Percentiles rank a stretch among this genome's conserved stretches.
phyloP scores from a whole-genome alignment of 202 grass and related monocot genomes.

The Miscanthus sacchariflorus region DNA sequence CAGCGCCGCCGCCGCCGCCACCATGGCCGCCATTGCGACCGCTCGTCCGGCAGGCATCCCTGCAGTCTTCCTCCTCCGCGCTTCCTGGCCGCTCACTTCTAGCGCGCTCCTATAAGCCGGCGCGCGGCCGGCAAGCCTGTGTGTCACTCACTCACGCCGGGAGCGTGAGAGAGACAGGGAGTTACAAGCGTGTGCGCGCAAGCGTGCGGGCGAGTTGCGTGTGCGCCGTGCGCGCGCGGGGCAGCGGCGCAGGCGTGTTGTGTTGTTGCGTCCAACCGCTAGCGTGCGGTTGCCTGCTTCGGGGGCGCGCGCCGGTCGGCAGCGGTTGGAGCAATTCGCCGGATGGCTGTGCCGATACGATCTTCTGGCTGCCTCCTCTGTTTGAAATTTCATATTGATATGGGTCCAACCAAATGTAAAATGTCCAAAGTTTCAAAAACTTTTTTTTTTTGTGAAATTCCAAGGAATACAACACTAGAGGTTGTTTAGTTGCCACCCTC shows the following conservation, averaged over 20 bases:
- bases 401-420: too few species aligned
- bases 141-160: background rate
- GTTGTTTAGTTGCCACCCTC: too few species aligned
- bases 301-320: background rate
- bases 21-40: background rate
- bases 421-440: too few species aligned
- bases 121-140: background rate
- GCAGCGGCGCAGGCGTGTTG: background rate
- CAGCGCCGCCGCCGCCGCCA: background rate
- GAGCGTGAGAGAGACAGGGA: background rate
- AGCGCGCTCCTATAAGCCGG: background rate
- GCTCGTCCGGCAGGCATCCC: background rate
- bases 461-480: too few species aligned
- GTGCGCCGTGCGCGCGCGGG: background rate
- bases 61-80: background rate
- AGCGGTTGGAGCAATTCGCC: background rate
- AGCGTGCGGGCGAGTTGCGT: background rate
- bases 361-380: too few species aligned
- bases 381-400: too few species aligned
- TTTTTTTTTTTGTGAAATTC: too few species aligned
- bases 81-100: background rate
- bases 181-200: background rate
- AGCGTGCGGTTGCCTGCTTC: slow-evolving; percentile 37
- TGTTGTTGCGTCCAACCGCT: slow-evolving; percentile 3
- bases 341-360: too few species aligned